Conservation (phyloP, 805 yeast genomes). For the Kazachstania bromeliacearum region DNA sequence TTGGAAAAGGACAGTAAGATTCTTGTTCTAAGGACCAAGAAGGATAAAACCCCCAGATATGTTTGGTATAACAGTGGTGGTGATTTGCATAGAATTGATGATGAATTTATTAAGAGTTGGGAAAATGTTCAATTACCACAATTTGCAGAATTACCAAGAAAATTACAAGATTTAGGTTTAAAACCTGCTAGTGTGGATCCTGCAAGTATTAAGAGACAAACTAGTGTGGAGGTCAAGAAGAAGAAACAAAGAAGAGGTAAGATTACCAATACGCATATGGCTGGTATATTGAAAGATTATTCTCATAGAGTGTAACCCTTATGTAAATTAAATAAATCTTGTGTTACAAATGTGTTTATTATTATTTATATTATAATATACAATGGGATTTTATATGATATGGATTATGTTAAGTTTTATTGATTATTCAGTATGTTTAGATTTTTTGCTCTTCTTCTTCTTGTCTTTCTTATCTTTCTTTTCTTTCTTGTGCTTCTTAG, state of each 20-base stretch:
- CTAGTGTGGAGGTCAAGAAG: conserved; percentile 58
- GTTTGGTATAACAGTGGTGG: conserved; percentile 89
- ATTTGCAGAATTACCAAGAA: conserved; percentile 68
- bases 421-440: no score
- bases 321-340: no score
- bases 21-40: conserved; percentile 79
- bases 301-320: conserved; percentile 30
- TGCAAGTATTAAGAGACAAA: conserved; percentile 66
- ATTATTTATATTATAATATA: conserved; percentile 1
- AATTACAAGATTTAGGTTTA: conserved; percentile 71
- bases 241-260: conserved; percentile 90
- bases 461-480: conserved; percentile 35
- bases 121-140: conserved; percentile 67
- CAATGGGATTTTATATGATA: not conserved
- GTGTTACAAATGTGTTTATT: not conserved
- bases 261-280: conserved; percentile 93
- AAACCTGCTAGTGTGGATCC: conserved; percentile 98
- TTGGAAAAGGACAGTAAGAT: conserved; percentile 70
- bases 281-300: conserved; percentile 88
- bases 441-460: conserved; percentile 29
- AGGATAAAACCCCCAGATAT: conserved; percentile 85
- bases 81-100: conserved; percentile 53
- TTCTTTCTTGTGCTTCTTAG: conserved; percentile 34
- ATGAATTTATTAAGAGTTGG: conserved; percentile 81
- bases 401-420: no score